Evolutionary conservation across 768 basidiomycete species (phyloP), one percentile per base, ranked within the genome.

Genomic region (Termitomyces sp.): DNA sequence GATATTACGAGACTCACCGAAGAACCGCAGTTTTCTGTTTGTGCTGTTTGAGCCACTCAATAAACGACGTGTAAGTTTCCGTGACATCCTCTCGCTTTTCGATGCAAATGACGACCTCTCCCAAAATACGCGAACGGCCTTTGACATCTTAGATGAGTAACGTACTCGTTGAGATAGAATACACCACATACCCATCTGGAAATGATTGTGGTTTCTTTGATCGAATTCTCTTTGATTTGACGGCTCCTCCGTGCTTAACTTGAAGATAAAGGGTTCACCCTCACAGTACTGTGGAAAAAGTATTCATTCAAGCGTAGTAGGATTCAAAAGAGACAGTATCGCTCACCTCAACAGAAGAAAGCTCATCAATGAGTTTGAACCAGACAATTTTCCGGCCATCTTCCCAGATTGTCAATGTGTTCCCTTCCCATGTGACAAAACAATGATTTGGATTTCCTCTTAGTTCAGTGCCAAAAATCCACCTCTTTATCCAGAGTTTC

Each of bases 21-120:
- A 62, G 50, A 39, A 28, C 20, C 1, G 0, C 5, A 22, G 16
- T 40, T 1, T 42, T 9, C 20, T 52, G 39, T 4, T 49, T 51
- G 11, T 28, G n/a, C 2, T 7, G 1, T 55, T 57, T 64, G 24
- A 68, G 45, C 67, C 67, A 68, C 2, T 16, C 7, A 11, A 63
- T 36, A 24, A 68, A 59, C 9, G 51, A 35, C 1, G 4, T 13
- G 18, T 63, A 61, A 39, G 33, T 57, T 13, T 15, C 16, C 11
- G 42, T 13, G 0, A 33, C 36, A 59, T 54, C 44, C 7, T 53
- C 42, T 45, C 55, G 40, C 4, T 38, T 18, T 24, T 72, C 65
- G 33, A 72, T 64, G 55, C 61, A 66, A 18, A 72, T 36, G 20
- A 60, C 57, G 28, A 72, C 65, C 2, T 62, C 46, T 11, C 73